Evolutionary conservation across 1,284 basidiomycete species (phyloP), one percentile per base, ranked within the genome.

Genomic region (Ganoderma lucidum): DNA sequence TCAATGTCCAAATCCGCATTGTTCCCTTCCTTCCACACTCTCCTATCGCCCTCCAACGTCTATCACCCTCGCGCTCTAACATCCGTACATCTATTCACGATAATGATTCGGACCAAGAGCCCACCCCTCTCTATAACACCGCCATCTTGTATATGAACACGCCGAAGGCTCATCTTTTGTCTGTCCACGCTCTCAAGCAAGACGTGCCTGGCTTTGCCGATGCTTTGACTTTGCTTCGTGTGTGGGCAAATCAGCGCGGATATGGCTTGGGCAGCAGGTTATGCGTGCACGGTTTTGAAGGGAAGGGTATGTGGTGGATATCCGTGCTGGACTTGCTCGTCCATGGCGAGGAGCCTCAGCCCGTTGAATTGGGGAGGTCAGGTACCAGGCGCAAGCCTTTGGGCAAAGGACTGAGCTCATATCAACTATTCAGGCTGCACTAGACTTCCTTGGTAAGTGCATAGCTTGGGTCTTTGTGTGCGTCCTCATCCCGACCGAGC

Each of bases 241-340:
- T 97, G 23, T 98, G 97, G 97, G 94, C 95, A 1, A 92, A 92
- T 66, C 94, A 97, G 78, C 87, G 96, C 28, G 96, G 95, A 0
- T 95, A 95, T 73, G 86, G 88, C 2, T 83, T 83, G 63, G 87
- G 89, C 5, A 74, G 80, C 48, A 78, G 81, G 53, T 77, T 88
- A 68, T 92, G 90, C 72, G 84, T 93, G 1, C 84, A 85, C 48
- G 94, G 93, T 0, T 91, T 91, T 73, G 91, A 89, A 75, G 87
- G 83, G 62, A 86, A 84, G 55, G 93, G 92, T 0, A 82, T 85
- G 55, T 94, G 88, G 84, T 96, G 94, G 87, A 81, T 83, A 69
- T 88, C 88, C 30, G 75, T 96, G 0, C 80, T 97, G n/a, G 89
- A 88, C 30, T 83, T 93, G 72, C 79, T 97, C 37, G 83, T 96